Conservation (phyloP, 2,329 filamentous ascomycete species). For the Nemania serpens region DNA sequence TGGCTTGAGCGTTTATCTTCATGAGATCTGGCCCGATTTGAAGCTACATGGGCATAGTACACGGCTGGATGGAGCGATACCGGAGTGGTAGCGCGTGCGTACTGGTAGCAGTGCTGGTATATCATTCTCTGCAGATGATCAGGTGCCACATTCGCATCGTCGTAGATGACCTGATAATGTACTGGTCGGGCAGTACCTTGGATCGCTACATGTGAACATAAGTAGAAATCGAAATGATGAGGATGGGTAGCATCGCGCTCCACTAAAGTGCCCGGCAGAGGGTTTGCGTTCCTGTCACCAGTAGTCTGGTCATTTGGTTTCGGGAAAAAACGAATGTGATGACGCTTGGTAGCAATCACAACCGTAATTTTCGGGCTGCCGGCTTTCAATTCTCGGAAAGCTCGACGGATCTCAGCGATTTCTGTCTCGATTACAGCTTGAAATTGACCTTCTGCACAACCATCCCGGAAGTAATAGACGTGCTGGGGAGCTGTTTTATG, state of each 20-base stretch:
- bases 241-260: constrained; percentile 91
- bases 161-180: constrained; percentile 86
- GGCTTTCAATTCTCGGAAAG: constrained; percentile 51
- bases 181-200: constrained; percentile 93
- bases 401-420: constrained; percentile 69
- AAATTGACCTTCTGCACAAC: constrained; percentile 88
- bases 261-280: constrained; percentile 83
- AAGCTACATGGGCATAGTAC: constrained; percentile 93
- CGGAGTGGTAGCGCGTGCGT: constrained; percentile 87
- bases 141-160: constrained; percentile 72
- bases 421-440: constrained; percentile 79
- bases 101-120: constrained; percentile 94
- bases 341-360: constrained; percentile 88
- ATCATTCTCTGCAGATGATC: constrained; percentile 83
- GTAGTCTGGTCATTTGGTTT: constrained; percentile 52
- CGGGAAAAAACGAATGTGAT: constrained; percentile 93
- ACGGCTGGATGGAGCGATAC: constrained; percentile 88
- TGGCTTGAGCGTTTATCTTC: constrained; percentile 57
- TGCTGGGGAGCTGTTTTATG: constrained; percentile 66
- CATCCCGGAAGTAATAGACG: constrained; percentile 91
- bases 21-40: constrained; percentile 78
- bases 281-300: constrained; percentile 77
- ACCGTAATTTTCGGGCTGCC: constrained; percentile 73
- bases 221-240: constrained; percentile 85
- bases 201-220: constrained; percentile 71